Base-by-base conservation (phyloP, 1,284 basidiomycete species). In the Apiotrichum veenhuisii region DNA sequence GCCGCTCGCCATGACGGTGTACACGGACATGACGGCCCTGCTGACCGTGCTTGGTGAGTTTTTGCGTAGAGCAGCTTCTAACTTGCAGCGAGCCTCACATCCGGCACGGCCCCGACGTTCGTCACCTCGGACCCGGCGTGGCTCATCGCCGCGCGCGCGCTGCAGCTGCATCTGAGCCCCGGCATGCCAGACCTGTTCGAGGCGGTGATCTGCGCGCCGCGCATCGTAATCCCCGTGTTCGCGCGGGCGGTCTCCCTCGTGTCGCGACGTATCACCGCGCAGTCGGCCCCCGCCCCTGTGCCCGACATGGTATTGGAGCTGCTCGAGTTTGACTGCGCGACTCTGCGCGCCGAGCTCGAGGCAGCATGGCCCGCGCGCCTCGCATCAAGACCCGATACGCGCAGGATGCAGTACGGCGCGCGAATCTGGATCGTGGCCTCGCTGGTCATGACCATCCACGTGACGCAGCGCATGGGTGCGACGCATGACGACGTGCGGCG, bases 261-360 rank as follows among this genome's bases (percentile, higher is more conserved):
- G 0, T 36, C 54, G 20, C 42, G 54, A 9, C 48, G 48, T n/a
- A 25, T 40, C 18, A 27, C 38, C 27, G 38, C 37, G 8, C 20
- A 26, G 5, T 47, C 45, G 36, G 2, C 25, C 7, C 12, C 12
- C 3, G 25, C 15, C 15, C 44, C 33, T 8, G 36, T 23, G 14
- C 25, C 34, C 18, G 48, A 55, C 20, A 43, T 55, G 40, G 42
- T 55, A 5, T 12, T 25, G 9, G 54, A 55, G 48, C n/a, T 41
- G 48, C 48, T 50, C 43, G 54, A 55, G 34, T 44, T 45, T 36
- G 54, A 55, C 42, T 41, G 36, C 0, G 33, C 48, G 4, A 25
- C 54, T 2, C 54, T 55, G 20, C 54, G 54, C 42, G 25, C 43
- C 48, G 48, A 55, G 48, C 42, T 55, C 25, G 54, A 55, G 48